Evolutionary conservation across 2,329 filamentous ascomycete genomes (phyloP).

Genomic region (Aspergillus aculeatinus): DNA sequence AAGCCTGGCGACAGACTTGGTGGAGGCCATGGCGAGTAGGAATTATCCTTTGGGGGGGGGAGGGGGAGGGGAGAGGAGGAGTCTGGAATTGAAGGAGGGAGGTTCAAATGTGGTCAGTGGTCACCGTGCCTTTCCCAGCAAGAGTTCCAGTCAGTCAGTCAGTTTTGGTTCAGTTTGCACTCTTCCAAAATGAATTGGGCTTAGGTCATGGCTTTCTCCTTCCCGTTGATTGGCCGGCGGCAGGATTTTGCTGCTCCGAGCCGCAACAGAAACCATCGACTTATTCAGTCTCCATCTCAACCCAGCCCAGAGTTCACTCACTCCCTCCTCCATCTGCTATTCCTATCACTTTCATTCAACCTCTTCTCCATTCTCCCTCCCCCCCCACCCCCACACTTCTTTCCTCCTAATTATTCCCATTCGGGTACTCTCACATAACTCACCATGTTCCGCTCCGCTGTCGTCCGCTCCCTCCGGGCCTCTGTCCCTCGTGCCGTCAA

Average conservation of each 20-base stretch:
- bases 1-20: constrained; percentile 45
- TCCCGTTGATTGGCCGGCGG: constrained; percentile 39
- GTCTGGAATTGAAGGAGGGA: constrained; percentile 18
- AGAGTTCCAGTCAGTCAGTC: constrained; percentile 26
- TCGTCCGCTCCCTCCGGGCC: constrained; percentile 72
- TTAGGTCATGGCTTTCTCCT: constrained; percentile 44
- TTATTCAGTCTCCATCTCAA: constrained; percentile 21
- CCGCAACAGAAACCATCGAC: constrained; percentile 26
- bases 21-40: constrained; percentile 44
- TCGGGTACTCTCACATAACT: constrained; percentile 8
- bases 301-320: constrained; percentile 3
- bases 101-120: constrained; percentile 20
- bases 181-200: constrained; percentile 16
- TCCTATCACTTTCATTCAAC: background rate
- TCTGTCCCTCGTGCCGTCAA: constrained; percentile 53
- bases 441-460: constrained; percentile 85
- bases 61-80: constrained; percentile 17
- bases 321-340: background rate
- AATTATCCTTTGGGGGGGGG: constrained; percentile 8
- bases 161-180: background rate
- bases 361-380: constrained; percentile 10
- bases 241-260: constrained; percentile 37
- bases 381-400: constrained; percentile 5
- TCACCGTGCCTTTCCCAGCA: constrained; percentile 11
- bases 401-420: background rate